Conservation (phyloP, 148 eudicot genomes). For the Nyssa sinensis region DNA sequence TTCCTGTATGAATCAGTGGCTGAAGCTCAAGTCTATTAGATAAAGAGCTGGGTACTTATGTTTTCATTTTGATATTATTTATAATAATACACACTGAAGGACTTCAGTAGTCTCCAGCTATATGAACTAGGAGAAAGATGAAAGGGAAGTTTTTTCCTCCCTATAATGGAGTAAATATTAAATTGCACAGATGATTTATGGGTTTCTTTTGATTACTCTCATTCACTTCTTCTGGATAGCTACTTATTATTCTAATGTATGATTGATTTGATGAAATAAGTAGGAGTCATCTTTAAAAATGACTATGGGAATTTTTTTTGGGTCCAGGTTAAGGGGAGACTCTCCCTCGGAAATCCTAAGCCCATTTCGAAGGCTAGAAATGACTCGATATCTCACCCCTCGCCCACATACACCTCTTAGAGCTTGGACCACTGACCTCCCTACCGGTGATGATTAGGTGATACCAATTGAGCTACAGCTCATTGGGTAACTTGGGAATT, state of each 20-base stretch:
- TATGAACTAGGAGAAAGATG: constrained; percentile 4
- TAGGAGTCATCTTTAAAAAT: not conserved
- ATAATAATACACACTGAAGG: constrained; percentile 6
- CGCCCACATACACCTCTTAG: no score
- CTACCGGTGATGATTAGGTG: no score
- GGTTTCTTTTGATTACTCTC: no score
- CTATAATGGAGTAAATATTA: not conserved
- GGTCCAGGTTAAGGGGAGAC: no score
- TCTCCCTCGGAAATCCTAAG: no score
- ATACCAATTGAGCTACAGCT: no score
- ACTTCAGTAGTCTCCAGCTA: not conserved
- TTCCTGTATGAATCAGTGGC: constrained; percentile 2
- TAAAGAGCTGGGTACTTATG: not conserved
- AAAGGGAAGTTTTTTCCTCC: not conserved
- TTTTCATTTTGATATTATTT: not conserved
- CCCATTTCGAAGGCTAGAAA: no score
- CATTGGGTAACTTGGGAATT: no score
- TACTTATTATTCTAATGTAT: not conserved
- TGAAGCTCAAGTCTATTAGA: not conserved
- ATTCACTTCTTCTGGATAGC: constrained; percentile 3
- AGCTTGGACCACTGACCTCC: no score
- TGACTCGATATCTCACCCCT: no score
- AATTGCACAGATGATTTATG: not conserved
- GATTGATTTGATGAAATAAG: not conserved
- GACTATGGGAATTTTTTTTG: not conserved